Evolutionary conservation across 495 filamentous ascomycete species (phyloP), one percentile per base, ranked within the genome.

Genomic region (Penicillium parvum): DNA sequence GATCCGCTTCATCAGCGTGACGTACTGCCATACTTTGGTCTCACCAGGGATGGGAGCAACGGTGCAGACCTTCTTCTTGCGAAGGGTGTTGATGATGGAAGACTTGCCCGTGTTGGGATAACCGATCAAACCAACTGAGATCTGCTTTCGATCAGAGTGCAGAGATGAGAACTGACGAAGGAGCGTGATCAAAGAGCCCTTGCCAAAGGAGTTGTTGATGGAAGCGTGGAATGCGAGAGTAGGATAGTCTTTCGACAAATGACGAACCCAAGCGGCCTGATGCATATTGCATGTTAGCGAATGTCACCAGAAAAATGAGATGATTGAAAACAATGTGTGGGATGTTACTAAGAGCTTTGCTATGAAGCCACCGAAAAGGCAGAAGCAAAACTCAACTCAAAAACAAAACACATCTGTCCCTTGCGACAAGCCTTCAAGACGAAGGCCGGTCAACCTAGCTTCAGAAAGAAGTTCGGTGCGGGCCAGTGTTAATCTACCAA

Each of bases 21-120:
- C 85, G 50, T 96, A 97, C 63, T 98, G 90, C 90, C 90, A 97
- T 9, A 96, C 84, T 68, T 96, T 98, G 43, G 90, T 97, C 49
- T 77, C 72, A 7, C 91, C 91, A 6, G 92, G 91, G 46, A 97
- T 91, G 11, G 92, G 92, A n/a, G 92, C 92, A 4, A 95, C 89
- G 3, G 78, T 92, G 64, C 89, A 86, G 23, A 96, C 90, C 49
- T 90, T 87, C 73, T 97, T 97, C 58, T 84, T 86, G 14, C 88
- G 81, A 20, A 96, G 73, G 8, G 88, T 89, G 64, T 96, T 96
- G 69, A 96, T 96, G 41, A 96, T 86, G 4, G 85, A 90, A 4
- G 85, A 90, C 60, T 96, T 96, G 50, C 90, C 90, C 4, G 86
- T 83, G 52, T 91, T 92, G 7, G 87, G 87, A 52, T 92, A 92